A percentile compares a stretch with the other conserved stretches of the same genome.
phyloP scores from a whole-genome alignment of 306 rosid genomes.

The Vachellia collinsii region DNA sequence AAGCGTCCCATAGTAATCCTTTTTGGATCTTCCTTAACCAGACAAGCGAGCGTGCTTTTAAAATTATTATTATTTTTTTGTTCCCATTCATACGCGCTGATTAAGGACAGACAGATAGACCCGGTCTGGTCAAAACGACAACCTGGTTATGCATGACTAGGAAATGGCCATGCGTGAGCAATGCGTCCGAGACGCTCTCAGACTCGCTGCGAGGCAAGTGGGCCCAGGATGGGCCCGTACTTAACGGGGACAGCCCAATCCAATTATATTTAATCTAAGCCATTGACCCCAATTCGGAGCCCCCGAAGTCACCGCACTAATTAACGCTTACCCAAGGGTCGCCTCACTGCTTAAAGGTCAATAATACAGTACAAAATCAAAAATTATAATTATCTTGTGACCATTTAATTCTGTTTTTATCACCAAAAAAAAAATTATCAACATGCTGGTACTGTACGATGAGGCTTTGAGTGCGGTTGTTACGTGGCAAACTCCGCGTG shows the following conservation, averaged over 20 bases:
- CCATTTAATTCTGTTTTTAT: not conserved
- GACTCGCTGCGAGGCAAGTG: not conserved
- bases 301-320: conserved; percentile 60
- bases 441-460: not conserved
- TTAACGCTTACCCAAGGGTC: conserved; percentile 15
- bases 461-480: not conserved
- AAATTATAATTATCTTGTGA: not conserved
- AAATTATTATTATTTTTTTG: not conserved
- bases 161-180: not conserved
- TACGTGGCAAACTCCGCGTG: conserved; percentile 35
- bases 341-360: conserved; percentile 1
- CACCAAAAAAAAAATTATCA: not conserved
- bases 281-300: conserved; percentile 40
- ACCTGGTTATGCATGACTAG: conserved; percentile 9
- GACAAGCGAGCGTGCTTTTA: conserved; percentile 6
- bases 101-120: conserved; percentile 26
- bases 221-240: conserved; percentile 10
- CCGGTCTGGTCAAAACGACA: conserved; percentile 13
- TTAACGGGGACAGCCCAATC: conserved; percentile 3
- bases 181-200: not conserved
- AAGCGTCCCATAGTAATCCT: conserved; percentile 13
- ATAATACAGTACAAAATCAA: not conserved
- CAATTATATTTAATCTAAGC: conserved; percentile 24
- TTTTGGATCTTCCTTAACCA: conserved; percentile 15
- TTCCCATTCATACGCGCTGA: conserved; percentile 27